These are phyloP conservation scores for Endocalyx cinctus DNA, from an alignment of 2,329 filamentous ascomycete genomes.

Conservation along the genomic window DNA sequence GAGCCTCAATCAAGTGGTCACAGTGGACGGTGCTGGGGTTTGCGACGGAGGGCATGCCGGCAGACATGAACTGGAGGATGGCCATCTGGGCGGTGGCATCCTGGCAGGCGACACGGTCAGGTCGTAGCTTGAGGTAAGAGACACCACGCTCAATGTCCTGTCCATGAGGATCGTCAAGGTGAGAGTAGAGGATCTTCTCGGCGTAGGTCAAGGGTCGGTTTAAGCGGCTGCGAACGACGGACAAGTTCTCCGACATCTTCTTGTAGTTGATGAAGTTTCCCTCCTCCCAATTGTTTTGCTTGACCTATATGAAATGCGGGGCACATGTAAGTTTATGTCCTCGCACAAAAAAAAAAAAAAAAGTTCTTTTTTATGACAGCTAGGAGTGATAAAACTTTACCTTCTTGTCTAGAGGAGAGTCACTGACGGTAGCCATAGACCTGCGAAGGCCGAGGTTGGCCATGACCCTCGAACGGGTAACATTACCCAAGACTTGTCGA, in stretches of 20 bases:
- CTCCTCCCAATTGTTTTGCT: constrained; percentile 96
- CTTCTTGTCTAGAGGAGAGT: constrained; percentile 87
- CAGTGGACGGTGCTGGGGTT: constrained; percentile 97
- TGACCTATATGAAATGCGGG: constrained; percentile 50
- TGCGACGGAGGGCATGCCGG: constrained; percentile 90
- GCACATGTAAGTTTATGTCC: too few species aligned
- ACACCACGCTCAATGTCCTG: constrained; percentile 95
- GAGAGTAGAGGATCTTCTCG: constrained; percentile 99
- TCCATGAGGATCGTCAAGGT: constrained; percentile 92
- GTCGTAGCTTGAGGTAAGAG: constrained; percentile 94
- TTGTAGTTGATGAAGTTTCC: constrained; percentile 98
- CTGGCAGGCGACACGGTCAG: constrained; percentile 97
- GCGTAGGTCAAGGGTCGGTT: constrained; percentile 92
- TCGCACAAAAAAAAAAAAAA: too few species aligned
- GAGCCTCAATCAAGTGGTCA: constrained; percentile 98
- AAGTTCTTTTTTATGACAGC: too few species aligned
- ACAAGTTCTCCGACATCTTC: constrained; percentile 98
- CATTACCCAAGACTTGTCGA: constrained; percentile 63
- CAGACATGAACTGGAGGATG: constrained; percentile 99
- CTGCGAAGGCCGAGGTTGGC: constrained; percentile 60
- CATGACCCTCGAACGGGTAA: constrained; percentile 52
- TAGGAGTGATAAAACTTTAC: too few species aligned
- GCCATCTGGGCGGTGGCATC: constrained; percentile 99
- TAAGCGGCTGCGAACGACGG: constrained; percentile 81
- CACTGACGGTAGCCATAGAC: constrained; percentile 77